A percentile compares a stretch with the other conserved stretches of the same genome.
phyloP scores from a whole-genome alignment of 2,329 filamentous ascomycete species.

The Chaetomium olivaceum region DNA sequence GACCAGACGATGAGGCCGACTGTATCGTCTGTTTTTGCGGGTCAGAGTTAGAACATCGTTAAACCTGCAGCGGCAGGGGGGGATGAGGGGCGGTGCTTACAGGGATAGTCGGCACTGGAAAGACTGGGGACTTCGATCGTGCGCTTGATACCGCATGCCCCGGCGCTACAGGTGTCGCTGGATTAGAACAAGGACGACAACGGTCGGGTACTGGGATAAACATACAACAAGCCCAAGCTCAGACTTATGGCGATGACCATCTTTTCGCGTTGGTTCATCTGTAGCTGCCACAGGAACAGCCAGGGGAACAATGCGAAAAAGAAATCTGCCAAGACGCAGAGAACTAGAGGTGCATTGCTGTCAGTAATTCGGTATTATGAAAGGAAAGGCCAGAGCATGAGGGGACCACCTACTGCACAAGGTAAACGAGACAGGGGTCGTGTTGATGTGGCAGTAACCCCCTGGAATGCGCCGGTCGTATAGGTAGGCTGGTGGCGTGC shows the following conservation, averaged over 20 bases:
- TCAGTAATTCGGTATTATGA: background rate
- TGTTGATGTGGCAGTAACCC: conserved; percentile 4
- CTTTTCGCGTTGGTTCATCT: conserved; percentile 8
- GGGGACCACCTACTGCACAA: background rate
- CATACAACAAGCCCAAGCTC: background rate
- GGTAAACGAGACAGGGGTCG: background rate
- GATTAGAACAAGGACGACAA: background rate
- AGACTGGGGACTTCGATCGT: conserved; percentile 17
- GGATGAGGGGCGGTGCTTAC: background rate
- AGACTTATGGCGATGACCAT: background rate
- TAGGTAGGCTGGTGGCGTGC: conserved; percentile 7
- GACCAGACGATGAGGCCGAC: conserved; percentile 29
- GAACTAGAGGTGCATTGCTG: background rate
- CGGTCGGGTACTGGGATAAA: background rate
- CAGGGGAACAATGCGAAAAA: background rate
- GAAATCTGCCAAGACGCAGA: conserved; percentile 3
- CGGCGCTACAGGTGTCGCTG: conserved; percentile 17
- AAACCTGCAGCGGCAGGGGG: background rate
- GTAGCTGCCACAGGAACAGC: background rate
- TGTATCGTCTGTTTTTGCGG: background rate
- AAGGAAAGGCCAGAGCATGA: background rate
- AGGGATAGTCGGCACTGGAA: conserved; percentile 22
- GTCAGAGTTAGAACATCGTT: background rate
- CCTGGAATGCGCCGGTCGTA: conserved; percentile 6
- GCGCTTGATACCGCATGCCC: conserved; percentile 27